A percentile compares a stretch with the other conserved stretches of the same genome.
Conservation (phyloP, 495 filamentous ascomycete species). For the Penicillium arizonense region DNA sequence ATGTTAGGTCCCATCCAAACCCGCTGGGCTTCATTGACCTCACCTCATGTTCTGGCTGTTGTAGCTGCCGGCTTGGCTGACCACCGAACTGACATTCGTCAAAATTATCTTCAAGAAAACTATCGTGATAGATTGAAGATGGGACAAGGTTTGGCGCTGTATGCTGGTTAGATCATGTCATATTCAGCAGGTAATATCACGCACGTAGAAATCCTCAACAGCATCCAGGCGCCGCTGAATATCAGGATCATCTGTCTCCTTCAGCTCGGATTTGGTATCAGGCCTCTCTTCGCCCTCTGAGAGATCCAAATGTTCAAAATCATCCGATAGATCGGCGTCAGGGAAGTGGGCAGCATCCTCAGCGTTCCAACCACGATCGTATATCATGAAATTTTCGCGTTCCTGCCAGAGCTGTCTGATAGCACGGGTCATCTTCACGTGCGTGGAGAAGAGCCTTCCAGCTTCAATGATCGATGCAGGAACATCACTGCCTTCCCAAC, state of each 20-base stretch:
- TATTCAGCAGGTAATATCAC: conserved; percentile 26
- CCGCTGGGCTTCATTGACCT: neutral
- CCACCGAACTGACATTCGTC: conserved; percentile 69
- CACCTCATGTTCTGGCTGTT: conserved; percentile 42
- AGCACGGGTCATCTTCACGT: conserved; percentile 85
- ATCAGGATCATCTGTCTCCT: conserved; percentile 56
- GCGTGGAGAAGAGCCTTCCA: conserved; percentile 83
- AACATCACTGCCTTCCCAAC: conserved; percentile 88
- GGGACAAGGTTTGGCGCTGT: conserved; percentile 70
- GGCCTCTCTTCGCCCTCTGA: conserved; percentile 26
- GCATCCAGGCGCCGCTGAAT: conserved; percentile 66
- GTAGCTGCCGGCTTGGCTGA: conserved; percentile 51
- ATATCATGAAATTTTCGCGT: conserved; percentile 83
- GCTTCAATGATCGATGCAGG: conserved; percentile 92
- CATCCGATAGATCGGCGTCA: conserved; percentile 28
- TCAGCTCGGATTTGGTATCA: conserved; percentile 32
- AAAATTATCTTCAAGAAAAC: conserved; percentile 86
- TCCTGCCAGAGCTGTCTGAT: conserved; percentile 95
- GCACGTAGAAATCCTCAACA: conserved; percentile 83
- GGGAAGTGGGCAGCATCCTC: conserved; percentile 42
- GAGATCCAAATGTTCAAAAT: conserved; percentile 28
- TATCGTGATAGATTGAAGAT: conserved; percentile 92
- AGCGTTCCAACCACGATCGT: conserved; percentile 81
- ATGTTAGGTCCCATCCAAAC: conserved; percentile 3
- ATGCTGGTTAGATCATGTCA: conserved; percentile 2